Base-by-base conservation (phyloP, 805 yeast species). In the Saccharomycopsis lassenensis region DNA sequence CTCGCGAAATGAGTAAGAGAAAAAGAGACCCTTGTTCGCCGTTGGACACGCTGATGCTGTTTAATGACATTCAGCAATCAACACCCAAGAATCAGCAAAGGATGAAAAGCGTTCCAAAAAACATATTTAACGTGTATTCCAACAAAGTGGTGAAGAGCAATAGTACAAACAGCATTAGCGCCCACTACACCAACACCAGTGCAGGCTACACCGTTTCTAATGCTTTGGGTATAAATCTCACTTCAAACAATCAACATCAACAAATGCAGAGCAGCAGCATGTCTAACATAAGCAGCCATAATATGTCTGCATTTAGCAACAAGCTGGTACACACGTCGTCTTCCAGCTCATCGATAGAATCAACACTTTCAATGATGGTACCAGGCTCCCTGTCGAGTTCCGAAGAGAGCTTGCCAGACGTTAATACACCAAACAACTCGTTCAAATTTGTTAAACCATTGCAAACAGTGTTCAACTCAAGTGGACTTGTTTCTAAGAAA, bases 381-480 rank as follows among this genome's bases (percentile, higher is more conserved):
- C 40, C 38, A 11, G 18, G 30, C 10, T 29, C 40, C 10, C n/a
- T 14, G n/a, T 4, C 36, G 5, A 30, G 39, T 16, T 35, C 43
- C 3, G 11, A 29, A 5, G 35, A 39, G 14, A 29, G 28, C 16
- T 27, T 38, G 17, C 40, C 39, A 2, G 21, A 28, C 4, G 36
- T 29, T 10, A 23, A 16, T 14, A 39, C 37, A 8, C 37, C 38
- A 10, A 39, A 35, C 17, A 72, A 67, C 26, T 62, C 69, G 11
- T 82, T 77, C 55, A 70, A 74, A 45, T 71, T 74, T 32, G 91
- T 81, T 16, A 81, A 79, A 51, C 95, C 95, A 2, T 63, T 84
- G 26, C 94, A 83, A 52, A 77, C 87, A 0, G 94, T 91, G 11
- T 84, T 84, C 55, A 67, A 73, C 52, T 70, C 87, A 2, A 61